Evolutionary conservation across 805 yeast species (phyloP).

Genomic region (Zygotorulaspora danielsina): DNA sequence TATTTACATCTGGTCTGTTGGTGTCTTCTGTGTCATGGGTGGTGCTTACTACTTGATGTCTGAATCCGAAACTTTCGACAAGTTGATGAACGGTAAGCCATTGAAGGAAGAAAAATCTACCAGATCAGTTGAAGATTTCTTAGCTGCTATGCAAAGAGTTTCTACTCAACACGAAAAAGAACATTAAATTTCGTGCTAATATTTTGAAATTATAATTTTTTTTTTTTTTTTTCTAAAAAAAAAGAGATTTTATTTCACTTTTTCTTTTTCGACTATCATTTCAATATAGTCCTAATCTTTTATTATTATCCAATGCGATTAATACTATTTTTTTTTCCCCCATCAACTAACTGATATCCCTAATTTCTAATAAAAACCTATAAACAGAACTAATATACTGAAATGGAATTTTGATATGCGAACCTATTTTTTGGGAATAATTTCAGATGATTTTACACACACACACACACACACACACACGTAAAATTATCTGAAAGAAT

Average conservation of each 20-base stretch:
- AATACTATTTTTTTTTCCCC: constrained; percentile 13
- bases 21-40: constrained; percentile 93
- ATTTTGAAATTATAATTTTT: constrained; percentile 6
- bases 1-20: constrained; percentile 93
- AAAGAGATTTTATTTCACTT: too few relatives aligned
- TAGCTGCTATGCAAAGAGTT: constrained; percentile 83
- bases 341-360: constrained; percentile 23
- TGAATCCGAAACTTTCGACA: constrained; percentile 71
- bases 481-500: background rate
- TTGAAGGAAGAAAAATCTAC: constrained; percentile 49
- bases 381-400: background rate
- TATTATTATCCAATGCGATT: constrained; percentile 10
- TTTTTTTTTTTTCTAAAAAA: too few relatives aligned
- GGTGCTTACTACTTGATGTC: constrained; percentile 96
- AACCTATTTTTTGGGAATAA: background rate
- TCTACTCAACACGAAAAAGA: constrained; percentile 87
- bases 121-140: constrained; percentile 78
- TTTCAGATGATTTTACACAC: constrained; percentile 10
- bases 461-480: constrained; percentile 14
- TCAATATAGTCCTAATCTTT: constrained; percentile 6
- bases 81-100: constrained; percentile 79
- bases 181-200: constrained; percentile 38
- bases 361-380: constrained; percentile 15
- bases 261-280: constrained; percentile 8
- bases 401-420: background rate